Evolutionary conservation across 208 protist species (phyloP).

Genomic region (Acanthamoeba castellanii): DNA sequence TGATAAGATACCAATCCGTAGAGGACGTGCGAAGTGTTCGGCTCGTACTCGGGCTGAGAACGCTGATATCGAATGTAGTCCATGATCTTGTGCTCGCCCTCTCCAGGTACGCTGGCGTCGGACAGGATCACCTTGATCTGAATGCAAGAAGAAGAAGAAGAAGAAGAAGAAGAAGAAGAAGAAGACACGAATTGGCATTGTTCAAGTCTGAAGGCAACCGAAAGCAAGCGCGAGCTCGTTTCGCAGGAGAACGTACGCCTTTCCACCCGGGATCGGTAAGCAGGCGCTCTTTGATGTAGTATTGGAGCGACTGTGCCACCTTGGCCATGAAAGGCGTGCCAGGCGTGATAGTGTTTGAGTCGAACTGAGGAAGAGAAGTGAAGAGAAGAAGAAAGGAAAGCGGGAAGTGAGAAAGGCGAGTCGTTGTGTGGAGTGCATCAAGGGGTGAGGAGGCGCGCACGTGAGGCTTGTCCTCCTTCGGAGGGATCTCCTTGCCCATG

Average conservation of each 20-base stretch:
- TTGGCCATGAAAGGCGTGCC: slow-evolving; percentile 99
- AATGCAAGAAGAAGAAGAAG: background rate
- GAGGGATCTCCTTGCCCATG: slow-evolving; percentile 17
- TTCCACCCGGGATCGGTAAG: slow-evolving; percentile 95
- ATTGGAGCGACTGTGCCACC: slow-evolving; percentile 93
- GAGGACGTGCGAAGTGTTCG: slow-evolving; percentile 97
- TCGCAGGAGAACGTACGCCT: background rate
- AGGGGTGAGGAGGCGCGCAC: background rate
- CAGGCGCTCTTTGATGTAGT: slow-evolving; percentile 96
- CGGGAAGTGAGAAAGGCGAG: background rate
- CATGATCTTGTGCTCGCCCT: slow-evolving; percentile 97
- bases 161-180: background rate
- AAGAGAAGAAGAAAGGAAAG: background rate
- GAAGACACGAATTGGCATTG: background rate
- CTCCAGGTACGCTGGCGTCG: slow-evolving; percentile 97
- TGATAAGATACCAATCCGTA: slow-evolving; percentile 93
- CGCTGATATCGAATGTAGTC: slow-evolving; percentile 88
- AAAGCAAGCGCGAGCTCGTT: background rate
- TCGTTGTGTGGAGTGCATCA: slow-evolving; percentile 4
- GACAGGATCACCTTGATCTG: slow-evolving; percentile 96
- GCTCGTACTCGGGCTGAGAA: slow-evolving; percentile 95
- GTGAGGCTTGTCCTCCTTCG: slow-evolving; percentile 80
- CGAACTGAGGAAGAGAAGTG: slow-evolving; percentile 89
- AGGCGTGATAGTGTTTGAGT: slow-evolving; percentile 99
- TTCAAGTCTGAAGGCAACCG: background rate